Evolutionary conservation across 768 basidiomycete genomes (phyloP).

Genomic region (Pisolithus orientalis): DNA sequence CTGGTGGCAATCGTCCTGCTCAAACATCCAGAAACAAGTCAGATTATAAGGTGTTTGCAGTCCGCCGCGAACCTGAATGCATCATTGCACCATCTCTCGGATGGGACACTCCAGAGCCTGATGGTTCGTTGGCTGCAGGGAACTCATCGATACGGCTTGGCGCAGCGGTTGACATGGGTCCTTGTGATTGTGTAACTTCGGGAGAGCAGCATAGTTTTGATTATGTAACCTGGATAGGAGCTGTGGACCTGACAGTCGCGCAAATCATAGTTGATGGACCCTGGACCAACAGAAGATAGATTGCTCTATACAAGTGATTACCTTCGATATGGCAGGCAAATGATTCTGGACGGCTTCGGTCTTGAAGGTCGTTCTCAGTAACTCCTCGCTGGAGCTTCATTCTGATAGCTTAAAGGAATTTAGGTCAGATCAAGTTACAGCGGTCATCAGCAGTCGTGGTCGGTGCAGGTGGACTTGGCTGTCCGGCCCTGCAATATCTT

Average conservation of each 20-base stretch:
- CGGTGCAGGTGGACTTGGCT: slow-evolving; percentile 94
- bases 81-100: slow-evolving; percentile 35
- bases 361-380: slow-evolving; percentile 52
- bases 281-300: slow-evolving; percentile 1
- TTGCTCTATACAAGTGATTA: slow-evolving; percentile 62
- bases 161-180: background rate
- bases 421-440: slow-evolving; percentile 82
- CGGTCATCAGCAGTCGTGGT: slow-evolving; percentile 75
- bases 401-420: slow-evolving; percentile 1
- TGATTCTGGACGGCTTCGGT: slow-evolving; percentile 89
- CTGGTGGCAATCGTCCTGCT: slow-evolving; percentile 38
- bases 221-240: background rate
- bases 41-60: background rate
- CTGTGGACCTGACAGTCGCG: background rate
- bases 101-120: slow-evolving; percentile 7
- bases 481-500: slow-evolving; percentile 92
- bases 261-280: background rate
- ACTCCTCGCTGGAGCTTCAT: background rate
- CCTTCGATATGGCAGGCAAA: slow-evolving; percentile 89
- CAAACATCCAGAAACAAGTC: background rate
- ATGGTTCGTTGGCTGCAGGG: slow-evolving; percentile 9
- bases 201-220: too few species aligned
- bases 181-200: background rate
- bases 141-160: slow-evolving; percentile 4
- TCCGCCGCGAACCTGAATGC: slow-evolving; percentile 28